A percentile compares a stretch with the other conserved stretches of the same genome.
phyloP scores from a whole-genome alignment of 352 stramenopile genomes.

The Phytopythium oedochilum region DNA sequence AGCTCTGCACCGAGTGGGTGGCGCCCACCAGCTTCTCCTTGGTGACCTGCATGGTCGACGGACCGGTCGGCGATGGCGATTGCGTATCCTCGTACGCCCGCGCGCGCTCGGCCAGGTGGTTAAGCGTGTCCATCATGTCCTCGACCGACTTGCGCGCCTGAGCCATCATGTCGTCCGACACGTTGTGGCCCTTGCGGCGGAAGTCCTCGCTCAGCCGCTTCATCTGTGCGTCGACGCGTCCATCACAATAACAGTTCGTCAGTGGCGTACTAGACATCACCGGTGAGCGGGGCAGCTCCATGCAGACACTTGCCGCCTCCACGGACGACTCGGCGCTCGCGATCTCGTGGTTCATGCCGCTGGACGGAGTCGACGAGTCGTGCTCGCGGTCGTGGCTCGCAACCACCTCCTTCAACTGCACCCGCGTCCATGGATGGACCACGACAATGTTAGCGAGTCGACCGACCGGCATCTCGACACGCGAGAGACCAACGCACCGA shows the following conservation, averaged over 20 bases:
- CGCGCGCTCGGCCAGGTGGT: conserved; percentile 18
- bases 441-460: neutral
- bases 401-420: conserved; percentile 9
- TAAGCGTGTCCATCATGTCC: conserved; percentile 18
- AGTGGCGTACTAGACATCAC: neutral
- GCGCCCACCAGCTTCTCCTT: conserved; percentile 14
- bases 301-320: neutral
- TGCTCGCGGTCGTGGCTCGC: conserved; percentile 35
- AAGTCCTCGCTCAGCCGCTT: conserved; percentile 18
- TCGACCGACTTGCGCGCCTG: conserved; percentile 28
- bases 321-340: neutral
- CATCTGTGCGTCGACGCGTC: no score
- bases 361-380: conserved; percentile 27
- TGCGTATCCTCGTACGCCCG: conserved; percentile 2
- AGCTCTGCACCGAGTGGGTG: neutral
- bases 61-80: conserved; percentile 2
- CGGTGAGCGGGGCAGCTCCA: neutral
- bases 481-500: neutral
- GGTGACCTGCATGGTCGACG: conserved; percentile 18
- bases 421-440: neutral
- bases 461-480: neutral
- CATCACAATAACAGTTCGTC: no score
- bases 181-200: conserved; percentile 12
- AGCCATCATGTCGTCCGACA: conserved; percentile 13
- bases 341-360: conserved; percentile 10